phyloP scores from a whole-genome alignment of 768 basidiomycete genomes.

The Terana coerulea region DNA sequence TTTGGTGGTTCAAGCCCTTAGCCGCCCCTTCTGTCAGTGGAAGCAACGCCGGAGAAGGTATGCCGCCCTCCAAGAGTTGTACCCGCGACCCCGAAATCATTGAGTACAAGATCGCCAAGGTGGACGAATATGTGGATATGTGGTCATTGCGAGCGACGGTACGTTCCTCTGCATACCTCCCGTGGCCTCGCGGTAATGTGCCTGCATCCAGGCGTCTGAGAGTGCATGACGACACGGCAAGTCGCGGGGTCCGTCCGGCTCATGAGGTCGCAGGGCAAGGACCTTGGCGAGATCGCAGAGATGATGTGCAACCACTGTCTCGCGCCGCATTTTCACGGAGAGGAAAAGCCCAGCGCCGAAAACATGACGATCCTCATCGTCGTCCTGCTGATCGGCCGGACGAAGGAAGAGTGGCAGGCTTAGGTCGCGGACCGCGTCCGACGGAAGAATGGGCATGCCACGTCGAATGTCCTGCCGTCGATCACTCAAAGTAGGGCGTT shows the following conservation, averaged over 20 bases:
- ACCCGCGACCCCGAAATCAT: conserved; percentile 92
- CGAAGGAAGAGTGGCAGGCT: conserved; percentile 88
- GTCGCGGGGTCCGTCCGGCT: conserved; percentile 86
- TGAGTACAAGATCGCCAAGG: conserved; percentile 72
- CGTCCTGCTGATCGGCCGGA: conserved; percentile 80
- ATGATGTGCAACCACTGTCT: conserved; percentile 89
- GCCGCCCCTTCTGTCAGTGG: no score
- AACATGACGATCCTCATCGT: conserved; percentile 97
- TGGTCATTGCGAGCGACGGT: conserved; percentile 97
- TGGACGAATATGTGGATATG: conserved; percentile 94
- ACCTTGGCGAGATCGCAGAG: conserved; percentile 79
- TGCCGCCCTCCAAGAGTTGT: no score
- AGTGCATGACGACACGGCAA: conserved; percentile 91
- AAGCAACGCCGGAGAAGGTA: no score
- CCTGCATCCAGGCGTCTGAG: conserved; percentile 87
- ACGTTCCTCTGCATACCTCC: conserved; percentile 19
- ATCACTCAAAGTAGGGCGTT: conserved; percentile 67
- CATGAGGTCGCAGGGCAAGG: conserved; percentile 72
- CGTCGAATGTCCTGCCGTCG: conserved; percentile 73
- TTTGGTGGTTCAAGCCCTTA: no score
- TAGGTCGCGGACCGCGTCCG: conserved; percentile 87
- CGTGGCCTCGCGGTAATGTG: conserved; percentile 8
- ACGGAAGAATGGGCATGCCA: conserved; percentile 67
- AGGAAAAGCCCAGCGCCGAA: conserved; percentile 93
- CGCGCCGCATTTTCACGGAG: conserved; percentile 87